These are phyloP conservation scores for Zopfochytrium polystomum DNA, from an alignment of 371 early-diverging fungal species.

Conservation along the genomic window DNA sequence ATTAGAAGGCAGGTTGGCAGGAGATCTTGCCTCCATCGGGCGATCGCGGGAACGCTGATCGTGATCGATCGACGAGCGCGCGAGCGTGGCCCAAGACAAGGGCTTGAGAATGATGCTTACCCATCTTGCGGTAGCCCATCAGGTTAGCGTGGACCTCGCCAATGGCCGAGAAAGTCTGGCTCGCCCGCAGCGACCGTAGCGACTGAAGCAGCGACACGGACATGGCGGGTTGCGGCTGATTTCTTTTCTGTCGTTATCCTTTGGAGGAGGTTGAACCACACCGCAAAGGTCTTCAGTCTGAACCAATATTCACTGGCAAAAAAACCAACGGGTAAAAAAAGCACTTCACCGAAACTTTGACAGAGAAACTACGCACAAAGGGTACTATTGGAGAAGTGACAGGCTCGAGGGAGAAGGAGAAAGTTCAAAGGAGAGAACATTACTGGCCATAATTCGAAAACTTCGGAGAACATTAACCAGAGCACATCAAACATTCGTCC, in stretches of 20 bases:
- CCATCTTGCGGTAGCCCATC: constrained; percentile 49
- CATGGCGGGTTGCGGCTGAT: no score
- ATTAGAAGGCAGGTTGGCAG: background rate
- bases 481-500: constrained; percentile 89
- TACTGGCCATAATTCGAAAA: background rate
- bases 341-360: background rate
- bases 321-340: background rate
- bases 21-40: background rate
- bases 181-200: constrained; percentile 22
- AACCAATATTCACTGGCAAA: no score
- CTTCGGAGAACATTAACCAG: constrained; percentile 22
- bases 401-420: constrained; percentile 1
- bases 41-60: background rate
- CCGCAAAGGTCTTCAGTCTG: no score
- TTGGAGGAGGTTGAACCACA: no score
- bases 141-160: constrained; percentile 36
- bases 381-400: no score
- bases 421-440: background rate
- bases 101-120: constrained; percentile 17
- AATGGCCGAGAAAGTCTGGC: constrained; percentile 22
- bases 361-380: background rate
- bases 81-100: background rate
- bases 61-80: background rate
- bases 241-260: no score
- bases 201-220: constrained; percentile 17